Evolutionary conservation across 768 basidiomycete genomes (phyloP).

Genomic region (Kwoniella dendrophila): DNA sequence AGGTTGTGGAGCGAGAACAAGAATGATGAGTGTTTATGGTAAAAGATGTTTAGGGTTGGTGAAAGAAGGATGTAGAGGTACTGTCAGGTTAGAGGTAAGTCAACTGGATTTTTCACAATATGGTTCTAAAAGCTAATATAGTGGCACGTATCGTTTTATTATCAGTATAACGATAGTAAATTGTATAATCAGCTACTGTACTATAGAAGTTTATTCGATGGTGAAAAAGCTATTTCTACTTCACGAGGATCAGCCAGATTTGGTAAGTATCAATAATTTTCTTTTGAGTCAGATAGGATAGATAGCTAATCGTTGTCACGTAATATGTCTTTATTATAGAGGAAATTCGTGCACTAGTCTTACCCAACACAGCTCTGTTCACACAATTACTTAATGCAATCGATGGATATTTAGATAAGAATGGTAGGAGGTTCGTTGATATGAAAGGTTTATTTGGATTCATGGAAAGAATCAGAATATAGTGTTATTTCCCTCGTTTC

Average conservation of each 20-base stretch:
- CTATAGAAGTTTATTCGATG: conserved; percentile 76
- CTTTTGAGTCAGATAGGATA: background rate
- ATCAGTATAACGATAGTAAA: conserved; percentile 78
- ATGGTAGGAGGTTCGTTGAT: conserved; percentile 87
- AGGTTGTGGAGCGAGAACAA: conserved; percentile 78
- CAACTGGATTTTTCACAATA: background rate
- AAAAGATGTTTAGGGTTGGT: conserved; percentile 68
- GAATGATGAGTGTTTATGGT: conserved; percentile 92
- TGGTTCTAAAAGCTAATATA: background rate
- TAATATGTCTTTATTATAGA: conserved; percentile 61
- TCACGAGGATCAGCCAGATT: conserved; percentile 60
- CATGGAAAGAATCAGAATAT: conserved; percentile 60
- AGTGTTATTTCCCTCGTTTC: too few relatives aligned
- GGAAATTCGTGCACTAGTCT: conserved; percentile 62
- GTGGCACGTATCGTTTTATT: background rate
- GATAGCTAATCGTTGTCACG: background rate
- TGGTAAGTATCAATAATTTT: conserved; percentile 46
- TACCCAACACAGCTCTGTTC: conserved; percentile 63
- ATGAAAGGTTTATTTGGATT: conserved; percentile 77
- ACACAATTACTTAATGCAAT: conserved; percentile 64
- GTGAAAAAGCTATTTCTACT: conserved; percentile 64
- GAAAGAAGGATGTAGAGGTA: conserved; percentile 66
- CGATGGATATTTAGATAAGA: conserved; percentile 79
- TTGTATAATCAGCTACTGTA: conserved; percentile 90
- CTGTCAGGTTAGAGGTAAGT: conserved; percentile 74